phyloP scores from a whole-genome alignment of 345 rosid genomes.

The Sisymbrium altissimum region DNA sequence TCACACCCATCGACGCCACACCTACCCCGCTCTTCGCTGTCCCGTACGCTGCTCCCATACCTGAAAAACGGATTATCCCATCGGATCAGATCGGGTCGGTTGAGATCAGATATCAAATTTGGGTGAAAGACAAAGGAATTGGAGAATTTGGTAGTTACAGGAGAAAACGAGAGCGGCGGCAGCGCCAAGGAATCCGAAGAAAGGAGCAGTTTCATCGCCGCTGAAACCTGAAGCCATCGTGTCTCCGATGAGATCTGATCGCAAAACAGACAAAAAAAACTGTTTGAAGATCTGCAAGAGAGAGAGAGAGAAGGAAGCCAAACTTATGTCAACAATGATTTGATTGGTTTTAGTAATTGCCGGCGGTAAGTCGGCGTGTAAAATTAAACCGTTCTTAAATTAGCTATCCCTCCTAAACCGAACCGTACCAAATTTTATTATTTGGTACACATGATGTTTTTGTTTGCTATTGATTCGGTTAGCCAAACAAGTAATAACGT shows the following conservation, averaged over 20 bases:
- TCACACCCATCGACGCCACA: slow-evolving; percentile 85
- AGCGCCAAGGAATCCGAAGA: slow-evolving; percentile 89
- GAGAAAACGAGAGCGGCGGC: slow-evolving; percentile 91
- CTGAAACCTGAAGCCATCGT: slow-evolving; percentile 57
- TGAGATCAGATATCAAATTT: neutral
- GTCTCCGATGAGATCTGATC: slow-evolving; percentile 30
- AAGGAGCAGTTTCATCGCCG: slow-evolving; percentile 87
- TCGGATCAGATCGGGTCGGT: neutral
- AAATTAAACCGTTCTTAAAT: slow-evolving; percentile 9
- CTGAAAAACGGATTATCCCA: slow-evolving; percentile 22
- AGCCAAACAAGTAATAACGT: no score
- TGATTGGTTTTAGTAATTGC: slow-evolving; percentile 9
- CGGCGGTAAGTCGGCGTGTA: slow-evolving; percentile 1
- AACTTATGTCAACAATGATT: neutral
- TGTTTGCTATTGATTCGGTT: neutral
- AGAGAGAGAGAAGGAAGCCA: slow-evolving; percentile 2
- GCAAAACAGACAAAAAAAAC: neutral
- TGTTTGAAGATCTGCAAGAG: slow-evolving; percentile 2
- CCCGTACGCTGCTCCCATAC: slow-evolving; percentile 87
- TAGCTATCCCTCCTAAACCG: neutral
- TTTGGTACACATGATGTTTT: neutral
- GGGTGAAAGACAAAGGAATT: neutral
- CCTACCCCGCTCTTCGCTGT: slow-evolving; percentile 88
- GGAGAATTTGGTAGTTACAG: slow-evolving; percentile 41
- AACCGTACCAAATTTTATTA: neutral